phyloP scores from a whole-genome alignment of 1,284 basidiomycete genomes.

The Apiotrichum mycotoxinovorans region DNA sequence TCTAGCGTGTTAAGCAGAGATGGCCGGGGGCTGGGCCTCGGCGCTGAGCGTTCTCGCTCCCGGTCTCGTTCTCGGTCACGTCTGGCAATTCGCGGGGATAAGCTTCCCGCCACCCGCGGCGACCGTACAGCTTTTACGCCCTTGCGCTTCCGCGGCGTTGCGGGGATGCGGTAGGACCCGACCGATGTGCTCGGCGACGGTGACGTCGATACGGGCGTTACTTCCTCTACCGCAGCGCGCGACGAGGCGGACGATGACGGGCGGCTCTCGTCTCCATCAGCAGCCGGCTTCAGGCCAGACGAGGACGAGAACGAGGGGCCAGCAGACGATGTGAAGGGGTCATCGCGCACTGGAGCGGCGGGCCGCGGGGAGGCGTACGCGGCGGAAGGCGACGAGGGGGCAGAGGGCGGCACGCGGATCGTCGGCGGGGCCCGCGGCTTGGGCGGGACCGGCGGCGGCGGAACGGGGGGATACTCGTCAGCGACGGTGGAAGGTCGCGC shows the following conservation, averaged over 20 bases:
- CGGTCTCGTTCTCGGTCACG: not conserved
- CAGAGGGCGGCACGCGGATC: not conserved
- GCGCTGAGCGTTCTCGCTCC: not conserved
- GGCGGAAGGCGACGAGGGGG: not conserved
- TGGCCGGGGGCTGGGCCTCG: not conserved
- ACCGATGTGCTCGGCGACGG: not conserved
- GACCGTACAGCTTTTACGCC: not conserved
- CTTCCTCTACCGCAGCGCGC: not conserved
- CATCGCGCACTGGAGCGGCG: no score
- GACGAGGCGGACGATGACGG: not conserved
- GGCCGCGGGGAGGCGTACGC: no score
- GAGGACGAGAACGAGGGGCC: not conserved
- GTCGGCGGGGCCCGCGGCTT: not conserved
- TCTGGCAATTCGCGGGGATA: not conserved
- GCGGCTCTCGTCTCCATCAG: not conserved
- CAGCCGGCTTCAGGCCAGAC: not conserved
- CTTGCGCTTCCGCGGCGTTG: constrained; percentile 3
- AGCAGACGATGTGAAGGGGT: no score
- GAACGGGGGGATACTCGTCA: not conserved
- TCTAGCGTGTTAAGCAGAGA: constrained; percentile 15
- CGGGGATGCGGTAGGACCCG: not conserved
- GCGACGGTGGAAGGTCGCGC: not conserved
- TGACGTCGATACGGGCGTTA: not conserved
- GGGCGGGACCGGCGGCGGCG: constrained; percentile 4
- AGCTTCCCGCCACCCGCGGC: not conserved